Evolutionary conservation across 345 rosid genomes (phyloP), one percentile per base, ranked within the genome.

Genomic region (Brassica cretica): DNA sequence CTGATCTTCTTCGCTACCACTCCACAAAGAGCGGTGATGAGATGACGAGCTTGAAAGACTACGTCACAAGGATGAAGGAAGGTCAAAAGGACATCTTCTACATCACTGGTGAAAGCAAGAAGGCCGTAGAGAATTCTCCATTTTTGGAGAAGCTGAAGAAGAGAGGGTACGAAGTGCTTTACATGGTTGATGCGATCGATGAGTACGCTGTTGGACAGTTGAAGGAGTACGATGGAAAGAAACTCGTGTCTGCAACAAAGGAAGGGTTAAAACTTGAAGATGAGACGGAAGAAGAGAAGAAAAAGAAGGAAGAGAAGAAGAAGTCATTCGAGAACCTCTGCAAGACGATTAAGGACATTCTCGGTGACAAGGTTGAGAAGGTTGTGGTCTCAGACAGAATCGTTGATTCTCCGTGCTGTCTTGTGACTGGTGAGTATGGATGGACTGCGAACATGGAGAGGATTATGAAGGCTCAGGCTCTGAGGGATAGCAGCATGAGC

Each of bases 401-500:
- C 15, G 95, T 93, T 1, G 93, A 93, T 65, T 93, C 97, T 0
- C 95, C 98, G 0, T 93, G 98, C 76, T 93, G 97, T 51, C 78
- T 93, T 56, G 98, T 93, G 24, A 93, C 98, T 0, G 98, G 95
- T 10, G 98, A 93, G 39, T 93, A 93, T 5, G 97, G 97, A 0
- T 93, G 98, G 98, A 89, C 86, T 0, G 98, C 98, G 0, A 93
- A 93, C 51, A 93, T 93, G 98, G 98, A 93, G 63, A 88, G 97
- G 78, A 91, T 93, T 7, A 93, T 93, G 97, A 93, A 88, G 81
- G 98, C 98, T 0, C 95, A 93, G 72, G 93, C 97, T 1, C 24
- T 93, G 82, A 87, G 98, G 72, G 97, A 93, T 51, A 89, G n/a
- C 82, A 93, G 93, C 88, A 90, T 91, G 97, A n/a, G 93, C 2